These are phyloP conservation scores for Pugionium cornutum DNA, from an alignment of 345 rosid genomes.

Conservation along the genomic window DNA sequence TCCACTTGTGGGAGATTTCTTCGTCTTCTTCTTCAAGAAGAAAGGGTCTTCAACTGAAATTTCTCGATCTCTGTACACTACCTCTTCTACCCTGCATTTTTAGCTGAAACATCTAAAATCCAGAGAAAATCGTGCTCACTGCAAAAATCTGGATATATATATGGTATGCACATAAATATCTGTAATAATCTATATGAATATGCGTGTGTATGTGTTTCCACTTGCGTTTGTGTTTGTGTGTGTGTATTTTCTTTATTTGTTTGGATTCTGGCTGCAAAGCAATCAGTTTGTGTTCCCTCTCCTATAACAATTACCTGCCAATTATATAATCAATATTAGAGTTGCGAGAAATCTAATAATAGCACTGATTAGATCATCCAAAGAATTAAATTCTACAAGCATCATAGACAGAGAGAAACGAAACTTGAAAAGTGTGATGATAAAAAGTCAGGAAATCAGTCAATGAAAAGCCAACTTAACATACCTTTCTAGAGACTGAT, in stretches of 20 bases:
- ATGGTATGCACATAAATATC: too few relatives aligned
- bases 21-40: conserved; percentile 55
- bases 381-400: too few relatives aligned
- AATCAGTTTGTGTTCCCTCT: conserved; percentile 13
- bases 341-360: not conserved
- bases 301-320: conserved; percentile 8
- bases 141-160: conserved; percentile 2
- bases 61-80: conserved; percentile 38
- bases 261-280: conserved; percentile 27
- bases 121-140: conserved; percentile 10
- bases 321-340: not conserved
- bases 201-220: too few relatives aligned
- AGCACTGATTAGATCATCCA: too few relatives aligned
- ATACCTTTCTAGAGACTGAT: conserved; percentile 8
- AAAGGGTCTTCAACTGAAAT: conserved; percentile 36
- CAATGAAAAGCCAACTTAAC: not conserved
- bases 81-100: conserved; percentile 46
- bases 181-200: too few relatives aligned
- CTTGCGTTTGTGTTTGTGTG: conserved; percentile 1
- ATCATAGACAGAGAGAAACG: not conserved
- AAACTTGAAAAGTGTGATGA: not conserved
- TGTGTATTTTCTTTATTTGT: conserved; percentile 8
- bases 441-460: too few relatives aligned
- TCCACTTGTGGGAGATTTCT: conserved; percentile 65
- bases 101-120: conserved; percentile 10